phyloP scores from a whole-genome alignment of 2,329 filamentous ascomycete genomes.

The Hypoxylon sp. region DNA sequence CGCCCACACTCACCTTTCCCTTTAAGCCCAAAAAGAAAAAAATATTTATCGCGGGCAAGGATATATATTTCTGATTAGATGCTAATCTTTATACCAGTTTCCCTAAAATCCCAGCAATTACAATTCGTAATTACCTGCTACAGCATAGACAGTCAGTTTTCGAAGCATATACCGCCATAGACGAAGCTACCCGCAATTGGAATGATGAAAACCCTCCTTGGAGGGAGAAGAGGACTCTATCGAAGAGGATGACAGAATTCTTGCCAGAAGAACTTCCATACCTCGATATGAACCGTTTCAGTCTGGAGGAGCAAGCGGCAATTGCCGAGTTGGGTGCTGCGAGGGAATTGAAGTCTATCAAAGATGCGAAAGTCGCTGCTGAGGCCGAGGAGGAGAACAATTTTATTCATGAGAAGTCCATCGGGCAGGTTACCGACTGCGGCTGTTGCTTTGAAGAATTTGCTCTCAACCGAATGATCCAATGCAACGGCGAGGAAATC shows the following conservation, averaged over 20 bases:
- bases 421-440: constrained; percentile 75
- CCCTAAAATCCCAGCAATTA: constrained; percentile 49
- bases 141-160: constrained; percentile 53
- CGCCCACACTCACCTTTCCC: background rate
- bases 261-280: constrained; percentile 33
- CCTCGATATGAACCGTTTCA: constrained; percentile 43
- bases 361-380: constrained; percentile 48
- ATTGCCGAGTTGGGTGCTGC: constrained; percentile 60
- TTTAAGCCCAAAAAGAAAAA: background rate
- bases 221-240: constrained; percentile 52
- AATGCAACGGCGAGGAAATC: constrained; percentile 70
- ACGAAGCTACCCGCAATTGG: constrained; percentile 48
- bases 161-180: constrained; percentile 56
- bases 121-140: constrained; percentile 49
- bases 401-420: constrained; percentile 58
- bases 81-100: constrained; percentile 49
- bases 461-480: constrained; percentile 76
- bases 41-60: background rate
- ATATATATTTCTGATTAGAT: background rate
- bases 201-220: constrained; percentile 41
- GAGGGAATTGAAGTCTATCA: constrained; percentile 51
- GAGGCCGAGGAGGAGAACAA: constrained; percentile 58
- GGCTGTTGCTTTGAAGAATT: constrained; percentile 80
- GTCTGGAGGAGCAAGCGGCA: constrained; percentile 50
- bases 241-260: constrained; percentile 44